Evolutionary conservation across 129 eudicot species (phyloP), one percentile per base, ranked within the genome.

Genomic region (Kitagawia praeruptora): DNA sequence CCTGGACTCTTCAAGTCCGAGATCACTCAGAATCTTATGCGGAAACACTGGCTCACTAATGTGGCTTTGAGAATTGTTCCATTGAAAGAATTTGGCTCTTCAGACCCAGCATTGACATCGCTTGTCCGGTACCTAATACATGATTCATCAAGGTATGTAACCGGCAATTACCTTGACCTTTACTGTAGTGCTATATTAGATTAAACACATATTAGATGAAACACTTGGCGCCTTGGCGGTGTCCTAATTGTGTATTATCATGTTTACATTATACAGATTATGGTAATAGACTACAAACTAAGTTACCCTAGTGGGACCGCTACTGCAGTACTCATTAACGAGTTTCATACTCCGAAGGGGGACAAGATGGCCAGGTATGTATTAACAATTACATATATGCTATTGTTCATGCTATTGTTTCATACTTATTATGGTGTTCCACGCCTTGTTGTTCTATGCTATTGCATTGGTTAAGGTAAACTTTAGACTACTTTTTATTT

Each of bases 391-490:
- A 48, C 37, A 54, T 21, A 76, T 56, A n/a, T n/a, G n/a, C n/a
- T n/a, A n/a, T n/a, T n/a, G n/a, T n/a, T n/a, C n/a, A n/a, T n/a
- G n/a, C n/a, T n/a, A n/a, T n/a, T n/a, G n/a, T n/a, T n/a, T n/a
- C n/a, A n/a, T n/a, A n/a, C n/a, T 80, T 77, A 76, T 79, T 34
- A 27, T 56, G 23, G 45, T 81, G 34, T 84, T 77, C 49, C 70
- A 80, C 81, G 70, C 71, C 75, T 46, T 84, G 75, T 77, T 84
- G 77, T 6, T 82, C 38, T 14, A 37, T 45, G 81, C 71, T 18
- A 72, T 84, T 27, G 87, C 84, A n/a, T 77, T 84, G 21, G 80
- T 84, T 67, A 84, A 84, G 87, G 87, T 84, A 56, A 51, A 31
- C 34, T 31, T 31, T 31, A 31, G 34, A 31, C 34, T 31, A 31